A percentile compares a stretch with the other conserved stretches of the same genome.
phyloP scores from a whole-genome alignment of 768 basidiomycete genomes.

The Tephrocybe sp. region DNA sequence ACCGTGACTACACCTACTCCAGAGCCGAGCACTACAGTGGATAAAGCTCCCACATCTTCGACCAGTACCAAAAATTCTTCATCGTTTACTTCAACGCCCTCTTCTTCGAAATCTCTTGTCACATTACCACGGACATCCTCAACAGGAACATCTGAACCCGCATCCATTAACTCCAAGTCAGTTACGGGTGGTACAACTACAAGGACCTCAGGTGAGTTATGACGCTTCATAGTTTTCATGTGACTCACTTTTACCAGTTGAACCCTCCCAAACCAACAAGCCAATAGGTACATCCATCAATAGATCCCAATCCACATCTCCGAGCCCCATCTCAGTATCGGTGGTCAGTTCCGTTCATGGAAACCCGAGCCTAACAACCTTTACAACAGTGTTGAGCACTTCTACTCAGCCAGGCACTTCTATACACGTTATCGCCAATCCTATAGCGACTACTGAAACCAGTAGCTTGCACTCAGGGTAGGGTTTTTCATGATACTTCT shows the following conservation, averaged over 20 bases:
- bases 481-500: not conserved
- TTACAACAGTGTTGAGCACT: conserved; percentile 46
- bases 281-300: conserved; percentile 44
- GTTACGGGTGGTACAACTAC: not conserved
- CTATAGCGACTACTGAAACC: conserved; percentile 28
- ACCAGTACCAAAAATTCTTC: not conserved
- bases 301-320: conserved; percentile 41
- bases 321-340: conserved; percentile 42
- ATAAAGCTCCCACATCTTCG: not conserved
- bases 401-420: conserved; percentile 46
- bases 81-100: not conserved
- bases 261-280: conserved; percentile 16
- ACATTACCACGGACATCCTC: not conserved
- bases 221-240: not conserved
- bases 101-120: not conserved
- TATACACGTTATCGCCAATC: conserved; percentile 57
- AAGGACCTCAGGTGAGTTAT: conserved; percentile 8
- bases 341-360: conserved; percentile 36
- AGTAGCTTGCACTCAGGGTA: conserved; percentile 23
- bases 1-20: not conserved
- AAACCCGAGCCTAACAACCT: conserved; percentile 38
- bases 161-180: not conserved
- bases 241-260: conserved; percentile 7
- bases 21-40: not conserved
- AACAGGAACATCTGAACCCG: not conserved